phyloP scores from a whole-genome alignment of 805 yeast species.

The Yamadazyma paraphyllophila region DNA sequence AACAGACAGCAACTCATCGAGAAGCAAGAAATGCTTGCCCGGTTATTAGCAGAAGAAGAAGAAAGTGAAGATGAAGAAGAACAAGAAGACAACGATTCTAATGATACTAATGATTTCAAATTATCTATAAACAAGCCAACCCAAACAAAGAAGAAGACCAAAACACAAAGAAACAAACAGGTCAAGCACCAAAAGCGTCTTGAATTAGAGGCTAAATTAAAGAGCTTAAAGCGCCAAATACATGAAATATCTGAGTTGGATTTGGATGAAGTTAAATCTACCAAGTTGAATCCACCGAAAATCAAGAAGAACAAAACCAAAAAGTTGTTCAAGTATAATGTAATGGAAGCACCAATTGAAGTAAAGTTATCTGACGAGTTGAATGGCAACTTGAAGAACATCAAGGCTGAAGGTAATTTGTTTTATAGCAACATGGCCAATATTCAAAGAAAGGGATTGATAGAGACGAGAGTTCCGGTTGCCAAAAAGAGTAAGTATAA shows the following conservation, averaged over 20 bases:
- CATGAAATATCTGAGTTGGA: conserved; percentile 51
- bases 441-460: conserved; percentile 79
- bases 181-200: conserved; percentile 59
- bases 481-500: conserved; percentile 64
- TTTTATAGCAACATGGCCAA: conserved; percentile 78
- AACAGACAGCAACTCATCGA: conserved; percentile 59
- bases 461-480: conserved; percentile 79
- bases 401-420: conserved; percentile 89
- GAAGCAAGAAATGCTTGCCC: conserved; percentile 61
- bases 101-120: conserved; percentile 32
- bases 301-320: conserved; percentile 23
- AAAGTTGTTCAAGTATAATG: conserved; percentile 43
- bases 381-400: conserved; percentile 74
- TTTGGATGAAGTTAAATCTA: conserved; percentile 20
- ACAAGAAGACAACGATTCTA: conserved; percentile 43
- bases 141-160: conserved; percentile 67
- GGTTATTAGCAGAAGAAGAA: conserved; percentile 60
- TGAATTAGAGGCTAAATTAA: conserved; percentile 54
- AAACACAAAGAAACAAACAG: conserved; percentile 70
- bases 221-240: conserved; percentile 58
- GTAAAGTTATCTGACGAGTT: conserved; percentile 88
- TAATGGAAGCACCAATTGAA: conserved; percentile 50
- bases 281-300: conserved; percentile 2
- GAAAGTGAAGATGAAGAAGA: conserved; percentile 37
- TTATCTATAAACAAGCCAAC: conserved; percentile 76